These are phyloP conservation scores for Ganoderma sinense DNA, from an alignment of 1,284 basidiomycete genomes.

Conservation along the genomic window DNA sequence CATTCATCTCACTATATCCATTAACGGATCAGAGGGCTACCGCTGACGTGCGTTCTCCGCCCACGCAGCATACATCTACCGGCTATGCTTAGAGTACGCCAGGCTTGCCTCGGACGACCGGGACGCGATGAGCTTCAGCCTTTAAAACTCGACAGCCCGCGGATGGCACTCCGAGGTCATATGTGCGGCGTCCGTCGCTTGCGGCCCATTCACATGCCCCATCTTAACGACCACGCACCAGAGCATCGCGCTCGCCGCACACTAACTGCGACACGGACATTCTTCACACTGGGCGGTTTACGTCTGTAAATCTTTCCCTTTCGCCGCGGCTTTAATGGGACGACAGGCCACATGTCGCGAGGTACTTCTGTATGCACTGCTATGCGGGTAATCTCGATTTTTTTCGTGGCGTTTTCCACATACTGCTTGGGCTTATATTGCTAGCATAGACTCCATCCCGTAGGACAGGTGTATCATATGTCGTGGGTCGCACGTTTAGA, in stretches of 20 bases:
- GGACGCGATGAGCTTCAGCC: constrained; percentile 50
- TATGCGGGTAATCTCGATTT: background rate
- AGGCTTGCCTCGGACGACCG: constrained; percentile 86
- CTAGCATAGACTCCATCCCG: background rate
- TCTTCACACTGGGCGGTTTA: background rate
- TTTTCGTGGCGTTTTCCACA: background rate
- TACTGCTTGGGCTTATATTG: constrained; percentile 1
- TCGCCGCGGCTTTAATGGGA: background rate
- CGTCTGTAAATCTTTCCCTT: background rate
- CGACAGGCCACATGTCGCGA: background rate
- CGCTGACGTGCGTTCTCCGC: constrained; percentile 24
- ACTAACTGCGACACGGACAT: background rate
- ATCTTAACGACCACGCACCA: background rate
- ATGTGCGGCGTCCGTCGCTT: background rate
- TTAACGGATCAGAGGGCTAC: constrained; percentile 8
- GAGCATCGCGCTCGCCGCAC: background rate
- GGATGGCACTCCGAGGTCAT: background rate
- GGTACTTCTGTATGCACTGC: background rate
- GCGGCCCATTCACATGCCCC: constrained; percentile 1
- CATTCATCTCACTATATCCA: background rate
- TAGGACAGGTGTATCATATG: background rate
- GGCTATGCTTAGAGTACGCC: constrained; percentile 90
- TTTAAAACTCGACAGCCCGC: constrained; percentile 16
- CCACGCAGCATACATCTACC: constrained; percentile 82
- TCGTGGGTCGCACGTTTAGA: constrained; percentile 21